These are phyloP conservation scores for Salix dunnii DNA, from an alignment of 345 rosid genomes.

Conservation along the genomic window DNA sequence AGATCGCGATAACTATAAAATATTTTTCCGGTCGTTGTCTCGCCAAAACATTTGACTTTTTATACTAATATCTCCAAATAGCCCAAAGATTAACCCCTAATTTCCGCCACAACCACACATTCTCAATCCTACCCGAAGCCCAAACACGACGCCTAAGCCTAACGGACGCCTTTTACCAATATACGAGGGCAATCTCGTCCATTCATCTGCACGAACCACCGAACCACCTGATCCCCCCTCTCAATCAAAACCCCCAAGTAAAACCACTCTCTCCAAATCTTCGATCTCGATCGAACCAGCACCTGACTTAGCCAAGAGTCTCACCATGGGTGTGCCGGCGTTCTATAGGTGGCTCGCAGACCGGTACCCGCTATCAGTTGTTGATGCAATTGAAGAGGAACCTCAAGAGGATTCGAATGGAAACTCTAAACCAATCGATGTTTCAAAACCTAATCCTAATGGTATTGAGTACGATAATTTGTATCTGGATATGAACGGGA, in stretches of 20 bases:
- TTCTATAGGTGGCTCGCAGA: conserved; percentile 96
- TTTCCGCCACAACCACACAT: not conserved
- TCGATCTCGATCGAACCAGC: not conserved
- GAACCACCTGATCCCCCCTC: not conserved
- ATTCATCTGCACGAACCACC: not conserved
- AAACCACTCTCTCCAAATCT: not conserved
- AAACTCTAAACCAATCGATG: conserved; percentile 43
- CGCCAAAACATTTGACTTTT: too few relatives aligned
- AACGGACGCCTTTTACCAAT: not conserved
- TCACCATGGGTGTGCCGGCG: conserved; percentile 91
- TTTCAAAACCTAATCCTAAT: conserved; percentile 83
- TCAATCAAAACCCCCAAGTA: not conserved
- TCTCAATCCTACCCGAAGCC: not conserved
- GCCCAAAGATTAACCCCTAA: not conserved
- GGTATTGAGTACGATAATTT: conserved; percentile 84
- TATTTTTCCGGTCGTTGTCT: too few relatives aligned
- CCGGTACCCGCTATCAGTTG: conserved; percentile 77
- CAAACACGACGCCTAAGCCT: not conserved
- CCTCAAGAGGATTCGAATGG: conserved; percentile 42
- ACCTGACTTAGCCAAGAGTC: not conserved
- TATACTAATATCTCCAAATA: too few relatives aligned
- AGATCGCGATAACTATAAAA: too few relatives aligned
- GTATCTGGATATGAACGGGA: conserved; percentile 93
- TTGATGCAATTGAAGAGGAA: conserved; percentile 80
- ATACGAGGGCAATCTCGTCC: conserved; percentile 14